Base-by-base conservation (phyloP, 495 filamentous ascomycete genomes). In the Aspergillus avenaceus region DNA sequence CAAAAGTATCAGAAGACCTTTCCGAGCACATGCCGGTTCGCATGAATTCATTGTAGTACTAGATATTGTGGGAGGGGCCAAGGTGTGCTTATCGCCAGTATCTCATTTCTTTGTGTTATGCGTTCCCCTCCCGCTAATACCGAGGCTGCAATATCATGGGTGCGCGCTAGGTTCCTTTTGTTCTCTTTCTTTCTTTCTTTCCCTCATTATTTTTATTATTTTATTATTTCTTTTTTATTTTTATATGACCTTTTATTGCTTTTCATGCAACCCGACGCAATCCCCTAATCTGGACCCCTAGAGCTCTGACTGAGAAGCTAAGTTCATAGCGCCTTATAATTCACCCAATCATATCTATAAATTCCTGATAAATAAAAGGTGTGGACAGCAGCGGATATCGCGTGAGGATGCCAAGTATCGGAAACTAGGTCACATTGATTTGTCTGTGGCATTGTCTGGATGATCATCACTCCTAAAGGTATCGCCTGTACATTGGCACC, bases 321-420 rank as follows among this genome's bases (percentile, higher is more conserved):
- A 41, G 41, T 25, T 47, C 27, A 50, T 31, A 13, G 13, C 38
- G 34, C 31, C 23, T 18, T 47, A 8, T 29, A n/a, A n/a, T 28
- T 24, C 21, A 47, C 14, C 47, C 47, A 48, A 50, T 36, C 51
- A 49, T 3, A 18, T 4, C 25, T 18, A n/a, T 14, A 25, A 13
- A 21, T 27, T 36, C 31, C 47, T 4, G 23, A 29, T 7, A 27
- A 22, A 21, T 19, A 51, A 32, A 41, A 47, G 32, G 37, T 37
- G 29, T 34, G 21, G 37, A 5, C 47, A 55, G 29, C 44, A 34
- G 42, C 48, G 52, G 31, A 47, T 51, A 45, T 41, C 52, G 52
- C 52, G 48, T 47, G 52, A 49, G 38, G 13, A 24, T 47, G 52
- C 56, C 52, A 55, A 59, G 56, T 45, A 46, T 26, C 27, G 37